Evolutionary conservation across 768 basidiomycete genomes (phyloP), one percentile per base, ranked within the genome.

Genomic region (Mycena pura): DNA sequence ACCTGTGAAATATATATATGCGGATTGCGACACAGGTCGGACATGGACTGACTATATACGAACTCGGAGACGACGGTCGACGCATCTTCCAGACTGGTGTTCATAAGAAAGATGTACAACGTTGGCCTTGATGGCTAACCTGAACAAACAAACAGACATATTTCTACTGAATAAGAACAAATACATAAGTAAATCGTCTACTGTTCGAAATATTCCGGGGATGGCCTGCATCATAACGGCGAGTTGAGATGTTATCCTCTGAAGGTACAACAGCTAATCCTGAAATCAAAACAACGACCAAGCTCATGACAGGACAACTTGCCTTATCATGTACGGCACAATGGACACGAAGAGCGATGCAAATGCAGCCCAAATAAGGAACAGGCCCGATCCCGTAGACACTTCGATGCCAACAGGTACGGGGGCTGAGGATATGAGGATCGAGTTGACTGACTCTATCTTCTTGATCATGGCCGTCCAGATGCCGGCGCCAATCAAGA

Each of bases 231-330:
- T 57, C 53, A 31, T 25, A 40, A 39, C n/a, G n/a, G n/a, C n/a
- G n/a, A 29, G 5, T 36, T 9, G 47, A 15, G 31, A 29, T n/a
- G 57, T 78, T 69, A 90, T 76, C 90, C 88, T 64, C 90, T 86
- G 77, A 81, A 93, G 53, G 92, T 93, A 76, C 90, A 92, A 69
- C 90, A 93, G 66, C 91, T 93, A 63, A n/a, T n/a, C n/a, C n/a
- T n/a, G 40, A 21, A 38, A 32, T 49, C 31, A 48, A 34, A 53
- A 46, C 19, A 45, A 7, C 39, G 21, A 39, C 2, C 10, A 17
- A 19, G 38, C n/a, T 22, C 28, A 41, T 29, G 3, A 34, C n/a
- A 36, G 21, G 22, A 17, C 31, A 5, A 72, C 86, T 43, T 62
- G 91, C 91, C 86, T 92, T 67, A 92, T 81, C 80, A 91, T 82